Evolutionary conservation across 108 stramenopile species (phyloP), one percentile per base, ranked within the genome.

Genomic region (Nannochloropsis salina): DNA sequence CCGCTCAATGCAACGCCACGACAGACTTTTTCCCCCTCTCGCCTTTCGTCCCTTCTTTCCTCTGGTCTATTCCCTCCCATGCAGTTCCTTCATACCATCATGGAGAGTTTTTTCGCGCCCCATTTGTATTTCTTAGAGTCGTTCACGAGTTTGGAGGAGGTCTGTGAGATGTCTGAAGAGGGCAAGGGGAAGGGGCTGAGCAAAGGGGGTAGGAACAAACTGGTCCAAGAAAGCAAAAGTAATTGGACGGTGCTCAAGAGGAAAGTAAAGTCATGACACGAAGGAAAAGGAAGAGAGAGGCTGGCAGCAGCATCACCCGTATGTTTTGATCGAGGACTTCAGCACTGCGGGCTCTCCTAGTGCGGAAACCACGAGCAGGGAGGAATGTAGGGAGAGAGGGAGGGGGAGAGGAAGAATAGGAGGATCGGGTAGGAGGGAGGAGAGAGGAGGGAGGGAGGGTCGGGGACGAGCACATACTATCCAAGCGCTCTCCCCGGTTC

Each of bases 401-500:
- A 31, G 31, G 31, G 31, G 31, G 31, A 31, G 31, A 31, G 31
- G 31, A 31, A 31, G 31, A 31, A 31, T 31, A 1, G 31, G 31
- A 31, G 31, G 31, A 1, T 31, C 0, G 31, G 31, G 31, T 0
- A 31, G 31, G 31, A 31, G 31, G 42, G 82, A 9, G 42, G 12
- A 12, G 42, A 12, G 12, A 82, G 42, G 82, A 82, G 42, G 47
- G 47, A 12, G 47, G 47, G 47, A 51, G 47, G 47, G 47, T 42
- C 11, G 85, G 81, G 21, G 85, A 0, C 15, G 12, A 21, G 41
- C 11, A 88, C 81, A 85, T 47, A 86, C 88, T 85, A 43, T 89
- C 86, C 2, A 90, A 88, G 83, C 61, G 83, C 42, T 90, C 90
- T 42, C 90, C 90, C 31, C 91, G 42, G 87, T 92, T 89, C 43